Conservation (phyloP, 768 basidiomycete genomes). For the Lyophyllum decastes region DNA sequence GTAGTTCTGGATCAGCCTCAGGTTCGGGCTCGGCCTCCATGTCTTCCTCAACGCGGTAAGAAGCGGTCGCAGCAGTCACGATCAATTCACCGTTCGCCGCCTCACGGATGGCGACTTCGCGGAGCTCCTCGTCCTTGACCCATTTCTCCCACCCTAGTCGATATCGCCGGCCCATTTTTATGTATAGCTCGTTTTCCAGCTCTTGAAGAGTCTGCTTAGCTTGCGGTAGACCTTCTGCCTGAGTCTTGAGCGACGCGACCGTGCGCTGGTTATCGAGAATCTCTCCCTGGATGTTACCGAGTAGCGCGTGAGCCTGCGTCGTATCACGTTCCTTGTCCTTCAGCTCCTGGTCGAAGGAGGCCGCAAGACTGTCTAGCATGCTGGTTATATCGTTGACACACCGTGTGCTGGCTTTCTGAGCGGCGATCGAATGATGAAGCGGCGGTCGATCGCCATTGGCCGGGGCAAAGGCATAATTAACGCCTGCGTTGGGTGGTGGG, state of each 20-base stretch:
- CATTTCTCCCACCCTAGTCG: constrained; percentile 92
- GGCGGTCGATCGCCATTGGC: constrained; percentile 66
- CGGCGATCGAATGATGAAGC: constrained; percentile 83
- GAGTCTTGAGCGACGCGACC: constrained; percentile 65
- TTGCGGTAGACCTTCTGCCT: constrained; percentile 66
- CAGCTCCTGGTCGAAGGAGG: constrained; percentile 90
- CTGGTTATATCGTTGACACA: constrained; percentile 83
- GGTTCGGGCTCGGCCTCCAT: constrained; percentile 35
- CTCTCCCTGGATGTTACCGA: constrained; percentile 86
- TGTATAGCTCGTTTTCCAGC: constrained; percentile 64
- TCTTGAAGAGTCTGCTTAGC: constrained; percentile 58
- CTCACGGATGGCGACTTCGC: constrained; percentile 71
- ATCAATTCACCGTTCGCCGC: constrained; percentile 58
- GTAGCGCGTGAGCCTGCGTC: constrained; percentile 83
- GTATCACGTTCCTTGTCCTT: constrained; percentile 90
- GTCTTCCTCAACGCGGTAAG: constrained; percentile 49
- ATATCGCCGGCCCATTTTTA: constrained; percentile 82
- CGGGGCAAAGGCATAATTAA: constrained; percentile 40
- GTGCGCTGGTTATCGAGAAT: constrained; percentile 83
- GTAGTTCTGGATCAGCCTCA: constrained; percentile 42
- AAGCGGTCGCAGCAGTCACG: constrained; percentile 44
- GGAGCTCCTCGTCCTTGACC: constrained; percentile 80
- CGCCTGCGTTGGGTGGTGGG: constrained; percentile 31
- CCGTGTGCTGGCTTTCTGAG: constrained; percentile 82
- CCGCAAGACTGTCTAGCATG: constrained; percentile 86